Conservation (phyloP, 2,329 filamentous ascomycete genomes). For the Colletotrichum cordylinicola region DNA sequence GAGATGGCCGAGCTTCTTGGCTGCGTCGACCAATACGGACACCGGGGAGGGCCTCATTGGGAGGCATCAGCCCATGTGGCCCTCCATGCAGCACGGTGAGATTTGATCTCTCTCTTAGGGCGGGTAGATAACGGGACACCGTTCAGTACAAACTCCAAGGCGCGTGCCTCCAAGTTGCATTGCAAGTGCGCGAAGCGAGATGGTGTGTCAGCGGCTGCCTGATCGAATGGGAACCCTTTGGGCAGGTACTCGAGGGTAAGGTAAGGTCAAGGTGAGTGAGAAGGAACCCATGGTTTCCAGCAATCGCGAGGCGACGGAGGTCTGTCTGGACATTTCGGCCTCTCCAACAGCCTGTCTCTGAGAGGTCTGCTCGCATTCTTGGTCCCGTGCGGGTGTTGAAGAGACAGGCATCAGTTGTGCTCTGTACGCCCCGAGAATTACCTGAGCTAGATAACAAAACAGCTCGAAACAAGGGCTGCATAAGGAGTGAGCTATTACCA, state of each 20-base stretch:
- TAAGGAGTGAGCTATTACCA: neutral
- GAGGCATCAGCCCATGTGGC: neutral
- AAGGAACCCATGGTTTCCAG: neutral
- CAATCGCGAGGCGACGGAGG: neutral
- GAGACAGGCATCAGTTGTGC: neutral
- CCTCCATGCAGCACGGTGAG: neutral
- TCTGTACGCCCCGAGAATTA: neutral
- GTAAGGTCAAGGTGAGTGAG: neutral
- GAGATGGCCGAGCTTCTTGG: neutral
- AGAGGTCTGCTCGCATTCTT: neutral
- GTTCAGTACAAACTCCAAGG: neutral
- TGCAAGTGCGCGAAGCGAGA: neutral
- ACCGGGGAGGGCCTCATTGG: neutral
- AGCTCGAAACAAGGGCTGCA: neutral
- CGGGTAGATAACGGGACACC: neutral
- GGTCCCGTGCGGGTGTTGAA: neutral
- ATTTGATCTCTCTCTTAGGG: neutral
- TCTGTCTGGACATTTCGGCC: neutral
- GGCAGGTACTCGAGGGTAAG: conserved; percentile 5
- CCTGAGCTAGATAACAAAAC: neutral
- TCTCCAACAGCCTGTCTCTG: neutral
- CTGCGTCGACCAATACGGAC: neutral
- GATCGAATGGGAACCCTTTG: neutral
- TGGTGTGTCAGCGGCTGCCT: conserved; percentile 20
- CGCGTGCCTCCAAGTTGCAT: neutral